phyloP scores from a whole-genome alignment of 495 filamentous ascomycete genomes.

The Ramalina peruviana region DNA sequence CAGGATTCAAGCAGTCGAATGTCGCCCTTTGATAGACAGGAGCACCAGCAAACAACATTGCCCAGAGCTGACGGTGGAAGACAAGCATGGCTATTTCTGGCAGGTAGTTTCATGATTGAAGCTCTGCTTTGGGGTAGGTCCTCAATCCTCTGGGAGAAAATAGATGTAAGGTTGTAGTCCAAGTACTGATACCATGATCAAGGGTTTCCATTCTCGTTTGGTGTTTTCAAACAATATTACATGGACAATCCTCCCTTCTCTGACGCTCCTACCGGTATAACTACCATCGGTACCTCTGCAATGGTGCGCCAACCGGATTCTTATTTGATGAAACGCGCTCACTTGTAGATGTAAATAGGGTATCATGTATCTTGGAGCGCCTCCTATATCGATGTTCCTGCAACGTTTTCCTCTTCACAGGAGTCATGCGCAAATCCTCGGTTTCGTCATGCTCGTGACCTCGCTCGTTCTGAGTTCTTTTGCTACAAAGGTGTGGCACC shows the following conservation, averaged over 20 bases:
- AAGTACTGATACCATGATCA: neutral
- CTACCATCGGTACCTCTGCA: conserved; percentile 37
- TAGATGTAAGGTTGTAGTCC: neutral
- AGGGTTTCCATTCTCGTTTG: conserved; percentile 54
- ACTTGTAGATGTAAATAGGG: conserved; percentile 22
- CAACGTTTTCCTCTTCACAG: conserved; percentile 32
- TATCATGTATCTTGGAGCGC: conserved; percentile 43
- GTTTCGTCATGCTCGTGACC: conserved; percentile 27
- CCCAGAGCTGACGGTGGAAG: conserved; percentile 37
- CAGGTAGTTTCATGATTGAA: conserved; percentile 48
- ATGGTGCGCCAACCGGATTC: conserved; percentile 15
- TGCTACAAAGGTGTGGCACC: conserved; percentile 32
- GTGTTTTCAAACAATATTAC: conserved; percentile 48
- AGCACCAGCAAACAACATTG: neutral
- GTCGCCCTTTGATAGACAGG: neutral
- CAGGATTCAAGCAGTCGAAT: neutral
- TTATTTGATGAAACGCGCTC: neutral
- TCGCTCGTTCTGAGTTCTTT: conserved; percentile 36
- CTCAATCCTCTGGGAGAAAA: too few species aligned
- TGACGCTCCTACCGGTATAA: conserved; percentile 21
- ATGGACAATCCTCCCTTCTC: conserved; percentile 32
- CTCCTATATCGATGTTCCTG: conserved; percentile 35
- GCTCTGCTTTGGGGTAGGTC: conserved; percentile 49
- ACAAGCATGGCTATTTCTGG: conserved; percentile 51
- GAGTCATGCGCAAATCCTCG: conserved; percentile 26